phyloP scores from a whole-genome alignment of 1,139 yeast genomes.

The Pneumocystis carinii region DNA sequence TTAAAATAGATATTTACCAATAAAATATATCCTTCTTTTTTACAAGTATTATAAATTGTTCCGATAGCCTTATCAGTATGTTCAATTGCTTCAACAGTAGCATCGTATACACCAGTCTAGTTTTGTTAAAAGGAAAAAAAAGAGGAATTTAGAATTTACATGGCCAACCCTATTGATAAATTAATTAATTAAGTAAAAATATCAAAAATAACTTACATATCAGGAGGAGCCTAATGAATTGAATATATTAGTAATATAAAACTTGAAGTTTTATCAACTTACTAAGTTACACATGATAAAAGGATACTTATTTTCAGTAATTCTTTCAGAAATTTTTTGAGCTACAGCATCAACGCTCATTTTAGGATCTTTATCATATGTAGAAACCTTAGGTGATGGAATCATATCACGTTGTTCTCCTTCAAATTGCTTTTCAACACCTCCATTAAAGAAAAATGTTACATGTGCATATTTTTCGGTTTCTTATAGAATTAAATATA shows the following conservation, averaged over 20 bases:
- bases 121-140: background rate
- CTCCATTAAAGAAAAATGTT: slow-evolving; percentile 17
- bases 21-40: slow-evolving; percentile 12
- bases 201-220: background rate
- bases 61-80: slow-evolving; percentile 16
- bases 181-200: slow-evolving; percentile 1
- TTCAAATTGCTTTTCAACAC: slow-evolving; percentile 15
- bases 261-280: background rate
- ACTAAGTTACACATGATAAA: slow-evolving; percentile 16
- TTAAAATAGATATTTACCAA: slow-evolving; percentile 1
- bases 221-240: background rate
- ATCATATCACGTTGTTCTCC: slow-evolving; percentile 16
- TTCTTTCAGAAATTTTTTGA: slow-evolving; percentile 13
- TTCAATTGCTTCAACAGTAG: slow-evolving; percentile 15
- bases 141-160: background rate
- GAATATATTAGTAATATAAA: background rate
- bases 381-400: slow-evolving; percentile 16
- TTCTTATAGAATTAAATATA: slow-evolving; percentile 4
- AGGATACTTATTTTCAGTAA: slow-evolving; percentile 14
- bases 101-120: slow-evolving; percentile 15
- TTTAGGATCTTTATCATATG: slow-evolving; percentile 15
- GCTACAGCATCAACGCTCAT: slow-evolving; percentile 17
- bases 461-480: slow-evolving; percentile 17
- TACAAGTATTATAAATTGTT: slow-evolving; percentile 14
- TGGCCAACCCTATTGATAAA: slow-evolving; percentile 16